Evolutionary conservation across 495 filamentous ascomycete species (phyloP), one percentile per base, ranked within the genome.

Genomic region (Penicillium coprophilum): DNA sequence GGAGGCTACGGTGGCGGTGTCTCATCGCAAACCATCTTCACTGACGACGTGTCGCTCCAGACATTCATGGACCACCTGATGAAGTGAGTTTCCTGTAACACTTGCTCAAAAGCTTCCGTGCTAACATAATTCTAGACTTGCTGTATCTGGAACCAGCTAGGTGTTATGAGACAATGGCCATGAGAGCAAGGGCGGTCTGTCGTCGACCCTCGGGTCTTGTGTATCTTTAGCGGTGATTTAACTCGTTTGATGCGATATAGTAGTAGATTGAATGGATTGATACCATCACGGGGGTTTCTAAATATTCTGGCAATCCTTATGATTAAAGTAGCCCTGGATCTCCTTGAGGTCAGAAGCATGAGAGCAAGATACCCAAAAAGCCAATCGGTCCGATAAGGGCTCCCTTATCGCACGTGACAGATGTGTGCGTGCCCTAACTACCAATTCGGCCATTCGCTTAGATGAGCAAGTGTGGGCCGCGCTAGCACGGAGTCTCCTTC

Each of bases 21-120:
- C 65, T 93, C 88, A 20, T 92, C 94, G 31, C 95, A 97, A 76
- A 99, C 95, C 13, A 97, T 99, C 62, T 99, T 99, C 74, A 99
- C 95, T 2, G 95, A 99, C 65, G 95, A 99, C 74, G 95, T 99
- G 50, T 96, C 91, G 21, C 77, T 99, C 67, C 94, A 97, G 73
- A 97, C 93, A 7, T 99, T 99, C 68, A 99, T 97, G 94, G 95
- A 99, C 60, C 90, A 96, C 78, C 76, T 99, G 69, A 99, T 99
- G 95, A 99, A 99, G 91, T 93, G 73, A 78, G 88, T 79, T 30
- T n/a, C 43, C 12, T 13, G n/a, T n/a, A 38, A 31, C 9, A n/a
- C 45, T 21, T 23, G 10, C 38, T 43, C 19, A 40, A 44, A 27
- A 10, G 4, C 7, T 44, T 27, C 32, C 19, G 39, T 64, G 24